Percentiles rank a stretch among this genome's conserved stretches.
Evolutionary conservation across 2,329 filamentous ascomycete species (phyloP).

Genomic region (Neofusicoccum ribis): DNA sequence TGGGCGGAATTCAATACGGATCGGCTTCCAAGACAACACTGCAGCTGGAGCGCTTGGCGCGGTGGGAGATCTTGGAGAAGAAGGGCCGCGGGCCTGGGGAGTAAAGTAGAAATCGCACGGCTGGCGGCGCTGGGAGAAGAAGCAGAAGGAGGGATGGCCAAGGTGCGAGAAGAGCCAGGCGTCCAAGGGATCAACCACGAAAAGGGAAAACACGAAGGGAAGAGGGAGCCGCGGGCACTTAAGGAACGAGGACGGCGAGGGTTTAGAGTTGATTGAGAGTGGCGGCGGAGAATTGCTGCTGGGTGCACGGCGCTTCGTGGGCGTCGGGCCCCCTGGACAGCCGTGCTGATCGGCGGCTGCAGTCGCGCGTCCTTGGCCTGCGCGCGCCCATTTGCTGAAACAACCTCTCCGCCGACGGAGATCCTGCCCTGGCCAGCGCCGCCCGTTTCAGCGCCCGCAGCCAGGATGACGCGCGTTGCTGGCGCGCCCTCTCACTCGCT

Average conservation of each 20-base stretch:
- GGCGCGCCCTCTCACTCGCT: not conserved
- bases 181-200: not conserved
- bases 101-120: constrained; percentile 1
- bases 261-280: constrained; percentile 15
- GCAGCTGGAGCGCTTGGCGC: not conserved
- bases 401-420: constrained; percentile 1
- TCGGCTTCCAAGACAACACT: not conserved
- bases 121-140: constrained; percentile 3
- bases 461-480: constrained; percentile 14
- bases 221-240: not conserved
- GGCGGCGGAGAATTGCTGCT: constrained; percentile 11
- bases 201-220: not conserved
- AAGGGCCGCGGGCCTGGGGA: constrained; percentile 8
- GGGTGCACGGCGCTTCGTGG: not conserved
- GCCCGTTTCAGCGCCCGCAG: constrained; percentile 14
- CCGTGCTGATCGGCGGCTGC: constrained; percentile 8
- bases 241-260: not conserved
- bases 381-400: constrained; percentile 15
- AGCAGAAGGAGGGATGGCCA: not conserved
- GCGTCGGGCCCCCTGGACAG: constrained; percentile 8
- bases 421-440: constrained; percentile 9
- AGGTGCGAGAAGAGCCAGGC: not conserved
- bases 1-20: not conserved
- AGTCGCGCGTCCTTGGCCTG: not conserved
- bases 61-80: not conserved